Base-by-base conservation (phyloP, 2,329 filamentous ascomycete species). In the Trichophyton benhamiae region DNA sequence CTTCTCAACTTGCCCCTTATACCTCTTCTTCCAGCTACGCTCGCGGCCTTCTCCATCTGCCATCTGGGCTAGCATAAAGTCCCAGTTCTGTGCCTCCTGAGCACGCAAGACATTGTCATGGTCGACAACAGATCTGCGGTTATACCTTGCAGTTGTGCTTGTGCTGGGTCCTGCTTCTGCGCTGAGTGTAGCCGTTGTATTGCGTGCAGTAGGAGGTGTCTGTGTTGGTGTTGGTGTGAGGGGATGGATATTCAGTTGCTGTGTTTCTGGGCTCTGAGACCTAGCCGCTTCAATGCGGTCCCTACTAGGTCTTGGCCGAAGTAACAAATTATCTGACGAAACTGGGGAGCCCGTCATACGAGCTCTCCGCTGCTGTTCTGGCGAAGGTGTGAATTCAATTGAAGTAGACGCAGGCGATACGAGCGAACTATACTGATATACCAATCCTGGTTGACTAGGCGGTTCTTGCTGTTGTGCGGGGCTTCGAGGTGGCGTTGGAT, bases 1-100 rank as follows among this genome's bases (percentile, higher is more conserved):
- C 61, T 66, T 67, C 41, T 67, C 69, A 20, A 70, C 61, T 9
- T 68, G 68, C n/a, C 68, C 64, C 57, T 69, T 65, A 61, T 71
- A 74, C 55, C 65, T 69, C 64, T 66, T 68, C 72, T 66, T 68
- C 72, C 72, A 74, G 58, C 66, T 69, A 62, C 67, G 68, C 62
- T 72, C 68, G 27, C 72, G 63, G 62, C 71, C 70, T 36, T 76
- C 72, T 75, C 75, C 77, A 63, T 77, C 75, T 27, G 64, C 66
- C 75, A 78, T 77, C 66, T 77, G 76, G 0, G 67, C 68, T 0
- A 72, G 44, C 72, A 75, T 74, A 60, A 74, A 76, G 41, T 75
- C 74, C 74, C 74, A 76, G n/a, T 66, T 68, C 58, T 70, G 68
- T 8, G 67, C 68, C 65, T 76, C 74, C 52, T 72, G 63, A 15